phyloP scores from a whole-genome alignment of 164 flowering plant genomes.

The Aristolochia californica region DNA sequence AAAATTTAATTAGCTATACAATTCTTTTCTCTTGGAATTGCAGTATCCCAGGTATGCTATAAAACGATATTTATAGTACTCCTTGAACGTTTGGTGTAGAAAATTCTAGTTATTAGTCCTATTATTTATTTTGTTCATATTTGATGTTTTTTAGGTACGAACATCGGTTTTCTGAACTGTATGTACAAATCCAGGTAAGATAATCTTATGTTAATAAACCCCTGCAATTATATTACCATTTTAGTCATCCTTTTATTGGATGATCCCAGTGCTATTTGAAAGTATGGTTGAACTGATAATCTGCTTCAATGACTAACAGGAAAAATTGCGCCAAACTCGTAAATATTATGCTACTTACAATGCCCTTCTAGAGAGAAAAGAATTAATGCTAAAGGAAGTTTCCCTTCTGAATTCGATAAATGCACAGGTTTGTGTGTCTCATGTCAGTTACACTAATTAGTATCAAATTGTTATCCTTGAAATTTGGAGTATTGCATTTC shows the following conservation, averaged over 20 bases:
- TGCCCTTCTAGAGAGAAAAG: conserved; percentile 85
- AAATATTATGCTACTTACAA: conserved; percentile 80
- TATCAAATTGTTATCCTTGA: too few species aligned
- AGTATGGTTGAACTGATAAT: not conserved
- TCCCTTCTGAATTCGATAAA: conserved; percentile 69
- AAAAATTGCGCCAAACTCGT: conserved; percentile 63
- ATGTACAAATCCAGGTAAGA: conserved; percentile 63
- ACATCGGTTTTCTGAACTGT: conserved; percentile 62
- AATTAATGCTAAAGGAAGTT: too few species aligned
- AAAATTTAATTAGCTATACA: too few species aligned
- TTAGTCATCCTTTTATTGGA: not conserved
- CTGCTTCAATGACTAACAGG: conserved; percentile 27
- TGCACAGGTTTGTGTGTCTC: conserved; percentile 51
- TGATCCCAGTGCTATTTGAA: not conserved
- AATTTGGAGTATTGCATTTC: too few species aligned
- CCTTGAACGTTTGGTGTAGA: too few species aligned
- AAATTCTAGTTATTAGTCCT: too few species aligned
- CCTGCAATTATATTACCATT: not conserved
- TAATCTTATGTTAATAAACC: conserved; percentile 4
- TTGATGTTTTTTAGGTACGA: conserved; percentile 53
- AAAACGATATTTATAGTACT: too few species aligned
- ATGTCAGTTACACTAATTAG: too few species aligned
- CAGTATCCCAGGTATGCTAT: too few species aligned
- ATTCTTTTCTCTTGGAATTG: too few species aligned
- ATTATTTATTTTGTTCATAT: too few species aligned